Conservation (phyloP, 345 rosid genomes). For the Ricinus communis region DNA sequence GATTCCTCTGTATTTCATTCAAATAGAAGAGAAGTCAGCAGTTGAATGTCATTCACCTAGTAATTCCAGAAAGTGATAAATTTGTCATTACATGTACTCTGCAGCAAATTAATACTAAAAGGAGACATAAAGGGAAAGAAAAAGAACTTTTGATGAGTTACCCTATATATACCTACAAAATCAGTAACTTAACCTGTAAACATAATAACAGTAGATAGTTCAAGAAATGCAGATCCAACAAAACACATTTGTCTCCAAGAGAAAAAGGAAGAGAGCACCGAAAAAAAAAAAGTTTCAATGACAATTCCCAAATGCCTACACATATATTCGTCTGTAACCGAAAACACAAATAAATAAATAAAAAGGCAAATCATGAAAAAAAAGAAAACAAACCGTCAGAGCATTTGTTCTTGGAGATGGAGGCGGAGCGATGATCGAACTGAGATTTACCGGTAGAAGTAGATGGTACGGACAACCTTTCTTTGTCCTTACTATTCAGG, state of each 20-base stretch:
- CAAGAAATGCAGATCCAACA: background rate
- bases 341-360: background rate
- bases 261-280: background rate
- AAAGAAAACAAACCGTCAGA: conserved; percentile 53
- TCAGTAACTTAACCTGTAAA: no score
- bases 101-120: no score
- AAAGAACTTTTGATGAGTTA: no score
- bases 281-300: background rate
- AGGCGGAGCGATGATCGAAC: conserved; percentile 51
- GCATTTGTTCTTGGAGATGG: conserved; percentile 54
- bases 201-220: no score
- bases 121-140: no score
- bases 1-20: conserved; percentile 55
- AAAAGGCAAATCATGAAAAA: background rate
- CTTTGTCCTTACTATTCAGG: conserved; percentile 59
- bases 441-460: conserved; percentile 74
- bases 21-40: conserved; percentile 18
- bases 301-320: background rate
- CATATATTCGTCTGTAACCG: no score
- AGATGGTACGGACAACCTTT: conserved; percentile 60
- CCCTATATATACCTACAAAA: no score
- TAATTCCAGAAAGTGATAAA: no score
- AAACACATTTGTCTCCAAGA: background rate
- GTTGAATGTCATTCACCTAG: background rate
- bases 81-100: no score